Percentiles rank a stretch among this genome's conserved stretches.
These are phyloP conservation scores for Quercus gilva DNA, from an alignment of 306 rosid genomes.

Conservation along the genomic window DNA sequence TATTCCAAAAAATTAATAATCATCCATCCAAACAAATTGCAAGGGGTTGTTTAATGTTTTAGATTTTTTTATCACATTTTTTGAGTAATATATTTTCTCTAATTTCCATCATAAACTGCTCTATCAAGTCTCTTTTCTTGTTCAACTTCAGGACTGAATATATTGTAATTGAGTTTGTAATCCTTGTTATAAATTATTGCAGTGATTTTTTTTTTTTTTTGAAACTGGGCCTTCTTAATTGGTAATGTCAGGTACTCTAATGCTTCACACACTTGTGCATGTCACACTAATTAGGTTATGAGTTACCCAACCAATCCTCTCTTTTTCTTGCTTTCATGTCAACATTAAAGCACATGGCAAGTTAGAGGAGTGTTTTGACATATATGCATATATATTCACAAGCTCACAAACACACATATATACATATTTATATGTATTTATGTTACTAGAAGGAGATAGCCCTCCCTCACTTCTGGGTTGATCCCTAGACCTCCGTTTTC, in stretches of 20 bases:
- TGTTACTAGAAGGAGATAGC: background rate
- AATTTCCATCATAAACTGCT: background rate
- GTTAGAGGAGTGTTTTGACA: no score
- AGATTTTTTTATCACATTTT: background rate
- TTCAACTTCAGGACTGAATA: background rate
- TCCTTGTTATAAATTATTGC: background rate
- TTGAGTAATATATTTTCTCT: background rate
- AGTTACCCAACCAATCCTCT: background rate
- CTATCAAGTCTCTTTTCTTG: background rate
- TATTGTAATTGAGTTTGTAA: background rate
- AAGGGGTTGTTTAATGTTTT: background rate
- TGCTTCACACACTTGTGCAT: background rate
- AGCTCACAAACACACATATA: background rate
- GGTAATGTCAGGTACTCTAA: background rate
- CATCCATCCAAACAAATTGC: background rate
- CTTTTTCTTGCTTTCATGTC: no score
- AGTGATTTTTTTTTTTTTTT: background rate
- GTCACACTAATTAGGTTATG: background rate
- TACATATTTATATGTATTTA: background rate
- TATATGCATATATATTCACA: no score
- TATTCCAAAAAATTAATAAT: background rate
- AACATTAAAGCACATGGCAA: no score
- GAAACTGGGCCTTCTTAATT: background rate
- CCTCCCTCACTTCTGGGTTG: background rate
- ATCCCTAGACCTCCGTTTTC: background rate